These are phyloP conservation scores for Aphanomyces astaci DNA, from an alignment of 352 stramenopile genomes.

Conservation along the genomic window DNA sequence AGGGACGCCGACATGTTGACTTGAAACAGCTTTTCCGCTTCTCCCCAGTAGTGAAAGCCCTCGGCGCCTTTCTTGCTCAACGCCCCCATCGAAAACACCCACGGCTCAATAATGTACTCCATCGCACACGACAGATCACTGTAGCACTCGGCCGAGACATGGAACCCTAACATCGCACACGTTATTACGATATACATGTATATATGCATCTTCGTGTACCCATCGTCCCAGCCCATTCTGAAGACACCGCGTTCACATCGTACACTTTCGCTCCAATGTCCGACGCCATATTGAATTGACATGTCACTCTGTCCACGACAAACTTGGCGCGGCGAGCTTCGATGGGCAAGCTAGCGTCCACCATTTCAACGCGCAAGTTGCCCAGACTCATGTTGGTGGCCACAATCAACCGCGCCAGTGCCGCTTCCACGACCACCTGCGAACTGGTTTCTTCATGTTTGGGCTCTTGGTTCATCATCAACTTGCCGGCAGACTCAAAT, in stretches of 20 bases:
- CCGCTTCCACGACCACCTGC: neutral
- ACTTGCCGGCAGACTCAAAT: constrained; percentile 47
- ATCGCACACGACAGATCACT: constrained; percentile 59
- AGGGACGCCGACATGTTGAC: constrained; percentile 67
- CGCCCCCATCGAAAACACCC: constrained; percentile 48
- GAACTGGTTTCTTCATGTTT: neutral
- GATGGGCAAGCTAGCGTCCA: constrained; percentile 44
- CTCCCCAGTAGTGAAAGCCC: constrained; percentile 48
- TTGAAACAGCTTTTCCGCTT: constrained; percentile 62
- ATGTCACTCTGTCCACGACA: constrained; percentile 51
- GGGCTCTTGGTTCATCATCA: constrained; percentile 19
- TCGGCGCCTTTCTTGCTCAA: constrained; percentile 50
- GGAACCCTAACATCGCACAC: no score
- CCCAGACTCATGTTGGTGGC: constrained; percentile 56
- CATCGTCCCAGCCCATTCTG: constrained; percentile 44
- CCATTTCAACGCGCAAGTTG: constrained; percentile 53
- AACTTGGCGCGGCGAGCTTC: constrained; percentile 53
- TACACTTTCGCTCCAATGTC: constrained; percentile 18
- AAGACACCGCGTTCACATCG: constrained; percentile 23
- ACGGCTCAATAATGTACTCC: constrained; percentile 67
- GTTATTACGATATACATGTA: no score
- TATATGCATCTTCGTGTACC: no score
- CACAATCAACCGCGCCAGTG: constrained; percentile 22
- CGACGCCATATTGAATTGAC: constrained; percentile 43
- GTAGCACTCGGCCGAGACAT: constrained; percentile 61